phyloP scores from a whole-genome alignment of 176 grass and related monocot species.

The Alloteropsis semialata region DNA sequence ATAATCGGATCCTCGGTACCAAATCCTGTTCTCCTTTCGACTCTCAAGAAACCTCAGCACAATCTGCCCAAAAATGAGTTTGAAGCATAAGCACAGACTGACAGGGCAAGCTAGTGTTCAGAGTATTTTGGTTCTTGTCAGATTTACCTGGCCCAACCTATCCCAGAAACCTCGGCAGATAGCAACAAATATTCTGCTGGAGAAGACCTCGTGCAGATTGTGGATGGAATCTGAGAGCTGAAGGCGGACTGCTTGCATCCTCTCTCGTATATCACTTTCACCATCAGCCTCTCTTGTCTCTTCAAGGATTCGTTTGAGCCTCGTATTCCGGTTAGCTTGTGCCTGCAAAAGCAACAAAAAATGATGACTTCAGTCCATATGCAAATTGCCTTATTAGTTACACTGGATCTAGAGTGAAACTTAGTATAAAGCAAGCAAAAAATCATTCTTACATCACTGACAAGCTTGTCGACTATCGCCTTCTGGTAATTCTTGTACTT shows the following conservation, averaged over 20 bases:
- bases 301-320: constrained; percentile 83
- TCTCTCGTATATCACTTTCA: constrained; percentile 76
- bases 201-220: constrained; percentile 79
- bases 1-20: constrained; percentile 78
- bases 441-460: constrained; percentile 61
- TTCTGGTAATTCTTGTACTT: constrained; percentile 92
- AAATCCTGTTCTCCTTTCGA: constrained; percentile 93
- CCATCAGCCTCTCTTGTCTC: constrained; percentile 81
- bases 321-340: constrained; percentile 64
- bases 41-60: constrained; percentile 88
- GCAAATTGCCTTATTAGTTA: constrained; percentile 6
- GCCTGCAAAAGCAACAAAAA: constrained; percentile 44
- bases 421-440: background rate
- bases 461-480: constrained; percentile 81
- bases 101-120: background rate
- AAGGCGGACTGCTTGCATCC: constrained; percentile 68
- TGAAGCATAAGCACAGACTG: background rate
- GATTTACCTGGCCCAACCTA: constrained; percentile 76
- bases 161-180: constrained; percentile 93
- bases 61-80: constrained; percentile 53
- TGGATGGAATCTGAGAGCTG: constrained; percentile 77
- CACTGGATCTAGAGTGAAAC: background rate
- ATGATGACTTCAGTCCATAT: background rate
- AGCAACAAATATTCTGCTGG: constrained; percentile 85
- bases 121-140: background rate